Conservation (phyloP, 306 rosid genomes). For the Luffa aegyptiaca region DNA sequence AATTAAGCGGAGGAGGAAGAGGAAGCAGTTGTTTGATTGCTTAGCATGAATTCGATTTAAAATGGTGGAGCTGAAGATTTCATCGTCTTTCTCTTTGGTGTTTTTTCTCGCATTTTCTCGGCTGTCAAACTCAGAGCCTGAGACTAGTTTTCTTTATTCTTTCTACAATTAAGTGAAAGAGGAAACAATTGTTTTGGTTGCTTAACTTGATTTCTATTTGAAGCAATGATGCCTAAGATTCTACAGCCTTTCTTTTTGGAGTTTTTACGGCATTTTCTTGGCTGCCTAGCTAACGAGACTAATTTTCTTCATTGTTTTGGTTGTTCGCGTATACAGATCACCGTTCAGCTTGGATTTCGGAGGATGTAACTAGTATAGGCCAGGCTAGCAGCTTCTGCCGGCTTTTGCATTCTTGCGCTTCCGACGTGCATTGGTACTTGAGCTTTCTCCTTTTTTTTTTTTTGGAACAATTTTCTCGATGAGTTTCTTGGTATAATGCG, state of each 20-base stretch:
- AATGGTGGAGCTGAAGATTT: neutral
- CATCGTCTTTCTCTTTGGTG: neutral
- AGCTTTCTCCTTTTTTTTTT: neutral
- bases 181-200: neutral
- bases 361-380: conserved; percentile 36
- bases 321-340: conserved; percentile 23
- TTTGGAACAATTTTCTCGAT: neutral
- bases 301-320: neutral
- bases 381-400: conserved; percentile 42
- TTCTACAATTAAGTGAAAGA: neutral
- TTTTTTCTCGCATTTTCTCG: conserved; percentile 4
- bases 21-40: neutral
- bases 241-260: neutral
- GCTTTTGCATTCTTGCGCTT: conserved; percentile 34
- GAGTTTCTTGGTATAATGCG: neutral
- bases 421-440: conserved; percentile 46
- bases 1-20: neutral
- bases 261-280: neutral
- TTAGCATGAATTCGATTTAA: neutral
- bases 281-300: neutral
- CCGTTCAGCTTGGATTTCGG: conserved; percentile 72
- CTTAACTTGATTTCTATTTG: neutral
- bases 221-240: neutral
- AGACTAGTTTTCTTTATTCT: neutral
- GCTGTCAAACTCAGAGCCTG: neutral